phyloP scores from a whole-genome alignment of 192 early-diverging fungal species.

The Coemansia sp. region DNA sequence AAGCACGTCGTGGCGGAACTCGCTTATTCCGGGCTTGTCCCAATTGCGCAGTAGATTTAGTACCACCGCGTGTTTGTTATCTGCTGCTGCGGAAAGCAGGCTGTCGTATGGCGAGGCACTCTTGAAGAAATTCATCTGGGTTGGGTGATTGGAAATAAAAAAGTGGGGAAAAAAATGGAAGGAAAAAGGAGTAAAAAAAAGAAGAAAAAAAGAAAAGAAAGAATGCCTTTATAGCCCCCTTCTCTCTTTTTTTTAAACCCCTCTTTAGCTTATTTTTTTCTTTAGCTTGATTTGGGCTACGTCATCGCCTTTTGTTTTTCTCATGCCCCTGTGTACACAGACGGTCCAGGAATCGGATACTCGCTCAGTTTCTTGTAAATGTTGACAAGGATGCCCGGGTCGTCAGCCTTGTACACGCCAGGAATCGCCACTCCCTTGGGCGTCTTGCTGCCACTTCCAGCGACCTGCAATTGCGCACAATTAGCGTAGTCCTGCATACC shows the following conservation, averaged over 20 bases:
- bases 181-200: too few species aligned
- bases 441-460: neutral
- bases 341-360: constrained; percentile 3
- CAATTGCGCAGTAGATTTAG: neutral
- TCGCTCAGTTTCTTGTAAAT: neutral
- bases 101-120: neutral
- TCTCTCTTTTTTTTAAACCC: too few species aligned
- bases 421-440: constrained; percentile 2
- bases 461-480: constrained; percentile 8
- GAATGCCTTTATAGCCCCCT: too few species aligned
- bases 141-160: too few species aligned
- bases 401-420: constrained; percentile 7
- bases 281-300: too few species aligned
- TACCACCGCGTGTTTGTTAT: neutral
- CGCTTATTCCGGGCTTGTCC: neutral
- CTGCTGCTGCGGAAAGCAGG: neutral
- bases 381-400: constrained; percentile 1
- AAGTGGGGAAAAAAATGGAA: too few species aligned
- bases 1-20: constrained; percentile 10
- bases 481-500: constrained; percentile 9
- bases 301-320: too few species aligned
- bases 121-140: too few species aligned
- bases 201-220: too few species aligned
- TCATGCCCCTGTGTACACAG: neutral
- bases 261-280: too few species aligned